A percentile compares a stretch with the other conserved stretches of the same genome.
Evolutionary conservation across 331 rosid species (phyloP).

Genomic region (Ulmus americana): DNA sequence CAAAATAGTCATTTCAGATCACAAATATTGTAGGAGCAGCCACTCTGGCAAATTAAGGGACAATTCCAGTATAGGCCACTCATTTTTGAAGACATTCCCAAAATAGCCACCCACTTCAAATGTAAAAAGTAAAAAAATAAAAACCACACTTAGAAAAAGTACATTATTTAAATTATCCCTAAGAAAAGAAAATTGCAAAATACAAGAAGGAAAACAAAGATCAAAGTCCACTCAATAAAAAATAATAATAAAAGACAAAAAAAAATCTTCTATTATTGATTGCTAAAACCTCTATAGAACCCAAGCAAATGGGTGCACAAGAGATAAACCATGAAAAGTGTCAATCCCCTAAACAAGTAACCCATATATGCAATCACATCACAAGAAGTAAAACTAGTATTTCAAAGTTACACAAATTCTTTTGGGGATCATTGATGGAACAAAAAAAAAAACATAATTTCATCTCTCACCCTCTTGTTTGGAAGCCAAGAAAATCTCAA

Average conservation of each 20-base stretch:
- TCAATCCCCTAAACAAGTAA: neutral
- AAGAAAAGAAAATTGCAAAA: neutral
- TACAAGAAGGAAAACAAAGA: neutral
- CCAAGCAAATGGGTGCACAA: too few species aligned
- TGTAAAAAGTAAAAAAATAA: too few species aligned
- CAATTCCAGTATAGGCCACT: too few species aligned
- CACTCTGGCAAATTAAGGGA: too few species aligned
- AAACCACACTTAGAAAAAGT: neutral
- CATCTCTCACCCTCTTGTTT: slow-evolving; percentile 10
- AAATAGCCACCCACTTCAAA: too few species aligned
- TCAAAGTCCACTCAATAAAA: neutral
- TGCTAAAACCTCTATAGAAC: neutral
- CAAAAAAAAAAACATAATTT: neutral
- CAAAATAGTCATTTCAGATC: too few species aligned
- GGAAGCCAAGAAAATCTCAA: slow-evolving; percentile 20
- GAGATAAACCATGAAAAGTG: neutral
- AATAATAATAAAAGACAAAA: neutral
- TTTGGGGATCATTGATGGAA: neutral
- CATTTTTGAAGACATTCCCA: too few species aligned
- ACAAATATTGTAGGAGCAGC: too few species aligned
- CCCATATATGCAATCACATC: neutral
- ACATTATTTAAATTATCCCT: neutral
- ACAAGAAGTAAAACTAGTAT: neutral
- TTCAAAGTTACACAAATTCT: neutral
- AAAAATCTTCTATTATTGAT: neutral